These are phyloP conservation scores for Fragaria ananassa DNA, from an alignment of 306 rosid species.

Conservation along the genomic window DNA sequence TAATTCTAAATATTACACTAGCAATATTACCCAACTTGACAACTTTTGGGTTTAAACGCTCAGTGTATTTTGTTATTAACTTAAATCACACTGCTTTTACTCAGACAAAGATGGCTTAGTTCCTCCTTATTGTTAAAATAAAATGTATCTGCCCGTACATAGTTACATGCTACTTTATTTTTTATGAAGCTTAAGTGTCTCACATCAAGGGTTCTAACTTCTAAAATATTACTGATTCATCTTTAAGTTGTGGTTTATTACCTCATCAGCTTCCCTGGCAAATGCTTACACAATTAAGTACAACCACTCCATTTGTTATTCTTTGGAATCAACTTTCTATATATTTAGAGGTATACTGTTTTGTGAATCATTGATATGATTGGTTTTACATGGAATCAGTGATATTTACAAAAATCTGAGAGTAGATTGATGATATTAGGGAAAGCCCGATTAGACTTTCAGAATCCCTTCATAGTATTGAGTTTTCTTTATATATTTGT, in stretches of 20 bases:
- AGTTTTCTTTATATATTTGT: background rate
- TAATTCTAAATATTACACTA: background rate
- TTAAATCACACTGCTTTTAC: background rate
- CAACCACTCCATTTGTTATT: background rate
- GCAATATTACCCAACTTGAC: background rate
- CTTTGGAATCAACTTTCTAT: background rate
- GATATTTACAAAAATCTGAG: background rate
- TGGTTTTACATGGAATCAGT: constrained; percentile 11
- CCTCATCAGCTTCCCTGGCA: background rate
- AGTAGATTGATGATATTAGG: constrained; percentile 12
- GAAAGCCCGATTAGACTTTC: constrained; percentile 20
- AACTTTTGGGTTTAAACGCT: background rate
- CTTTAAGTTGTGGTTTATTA: background rate
- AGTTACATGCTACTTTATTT: background rate
- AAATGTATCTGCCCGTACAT: too few species aligned
- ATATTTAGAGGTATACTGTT: background rate
- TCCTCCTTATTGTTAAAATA: background rate
- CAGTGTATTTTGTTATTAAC: background rate
- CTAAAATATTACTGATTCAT: background rate
- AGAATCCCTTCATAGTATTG: background rate
- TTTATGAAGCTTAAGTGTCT: background rate
- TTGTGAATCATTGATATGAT: background rate
- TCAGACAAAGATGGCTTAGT: background rate
- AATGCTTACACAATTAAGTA: background rate
- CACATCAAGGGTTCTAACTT: background rate